Percentiles rank a stretch among this genome's conserved stretches.
These are phyloP conservation scores for Amesomyces nigricolor DNA, from an alignment of 2,329 filamentous ascomycete species.

Conservation along the genomic window DNA sequence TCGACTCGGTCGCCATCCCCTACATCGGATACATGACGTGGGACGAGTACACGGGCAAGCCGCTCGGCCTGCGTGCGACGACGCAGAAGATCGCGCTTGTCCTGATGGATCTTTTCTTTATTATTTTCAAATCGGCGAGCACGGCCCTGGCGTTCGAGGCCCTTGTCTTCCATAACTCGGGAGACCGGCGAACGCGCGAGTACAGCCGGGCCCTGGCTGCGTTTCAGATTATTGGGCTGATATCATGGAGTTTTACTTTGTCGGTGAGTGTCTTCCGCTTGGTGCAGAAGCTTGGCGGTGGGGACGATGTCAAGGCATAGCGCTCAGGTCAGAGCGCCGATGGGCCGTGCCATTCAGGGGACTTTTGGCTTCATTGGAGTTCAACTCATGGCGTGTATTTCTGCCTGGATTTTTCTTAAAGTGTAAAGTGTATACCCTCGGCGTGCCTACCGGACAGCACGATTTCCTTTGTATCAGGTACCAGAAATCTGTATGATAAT, in stretches of 20 bases:
- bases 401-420: background rate
- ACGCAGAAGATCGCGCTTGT: conserved; percentile 84
- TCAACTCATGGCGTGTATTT: background rate
- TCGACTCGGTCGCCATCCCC: conserved; percentile 81
- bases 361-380: background rate
- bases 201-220: conserved; percentile 64
- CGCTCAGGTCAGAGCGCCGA: background rate
- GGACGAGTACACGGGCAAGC: conserved; percentile 94
- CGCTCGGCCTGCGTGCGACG: conserved; percentile 76
- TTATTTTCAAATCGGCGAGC: conserved; percentile 95
- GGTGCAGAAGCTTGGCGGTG: conserved; percentile 55
- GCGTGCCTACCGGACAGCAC: background rate
- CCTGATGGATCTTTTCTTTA: conserved; percentile 89
- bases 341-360: background rate
- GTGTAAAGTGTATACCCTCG: background rate
- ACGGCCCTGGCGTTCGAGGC: conserved; percentile 84
- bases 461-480: conserved; percentile 7
- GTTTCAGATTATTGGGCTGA: conserved; percentile 72
- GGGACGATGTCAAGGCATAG: conserved; percentile 36
- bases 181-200: conserved; percentile 42
- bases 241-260: conserved; percentile 90
- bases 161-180: conserved; percentile 53
- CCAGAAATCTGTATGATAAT: background rate
- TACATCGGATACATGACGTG: conserved; percentile 93
- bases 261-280: conserved; percentile 74